A percentile compares a stretch with the other conserved stretches of the same genome.
These are phyloP conservation scores for Venturia aucupariae DNA, from an alignment of 2,329 filamentous ascomycete species.

Conservation along the genomic window DNA sequence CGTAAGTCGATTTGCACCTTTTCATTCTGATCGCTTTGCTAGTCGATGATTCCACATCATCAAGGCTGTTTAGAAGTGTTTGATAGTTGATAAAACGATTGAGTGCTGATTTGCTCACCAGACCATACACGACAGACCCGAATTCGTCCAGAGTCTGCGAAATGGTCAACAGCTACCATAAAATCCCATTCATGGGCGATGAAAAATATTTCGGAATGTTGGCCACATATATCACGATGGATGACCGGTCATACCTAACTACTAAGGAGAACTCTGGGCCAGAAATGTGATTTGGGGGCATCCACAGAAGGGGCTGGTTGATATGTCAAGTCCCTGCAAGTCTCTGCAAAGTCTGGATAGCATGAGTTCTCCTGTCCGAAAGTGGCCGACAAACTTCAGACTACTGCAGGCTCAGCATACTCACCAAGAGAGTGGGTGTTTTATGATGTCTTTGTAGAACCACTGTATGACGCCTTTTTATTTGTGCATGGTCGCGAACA, in stretches of 20 bases:
- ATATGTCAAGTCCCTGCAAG: no score
- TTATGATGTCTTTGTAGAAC: no score
- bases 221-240: background rate
- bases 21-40: background rate
- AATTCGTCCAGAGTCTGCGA: conserved; percentile 3
- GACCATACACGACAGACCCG: conserved; percentile 1
- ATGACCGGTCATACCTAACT: background rate
- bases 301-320: no score
- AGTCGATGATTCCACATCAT: background rate
- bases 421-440: no score
- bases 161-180: background rate
- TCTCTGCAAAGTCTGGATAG: no score
- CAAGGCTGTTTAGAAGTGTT: background rate
- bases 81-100: no score
- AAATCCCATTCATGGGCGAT: background rate
- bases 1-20: background rate
- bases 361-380: no score
- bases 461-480: no score
- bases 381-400: no score
- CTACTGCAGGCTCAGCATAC: no score
- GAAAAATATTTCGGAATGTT: background rate
- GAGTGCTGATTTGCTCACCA: background rate
- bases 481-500: no score
- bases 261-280: background rate
- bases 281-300: background rate